phyloP scores from a whole-genome alignment of 106 monocot species.

The Amphibolis antarctica region DNA sequence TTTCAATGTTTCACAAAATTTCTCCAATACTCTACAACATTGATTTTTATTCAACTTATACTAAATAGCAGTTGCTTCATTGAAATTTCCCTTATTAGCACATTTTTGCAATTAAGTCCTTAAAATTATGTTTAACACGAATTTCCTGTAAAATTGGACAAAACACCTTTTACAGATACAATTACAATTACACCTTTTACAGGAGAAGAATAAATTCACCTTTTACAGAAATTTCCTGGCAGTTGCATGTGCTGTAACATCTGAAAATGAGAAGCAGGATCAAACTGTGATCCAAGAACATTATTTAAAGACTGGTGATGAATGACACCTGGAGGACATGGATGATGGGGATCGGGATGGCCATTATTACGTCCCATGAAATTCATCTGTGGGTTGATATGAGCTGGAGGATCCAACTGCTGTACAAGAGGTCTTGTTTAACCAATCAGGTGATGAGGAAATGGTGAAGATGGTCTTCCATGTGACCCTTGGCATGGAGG shows the following conservation, averaged over 20 bases:
- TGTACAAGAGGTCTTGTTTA: slow-evolving; percentile 18
- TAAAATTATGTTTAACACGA: no score
- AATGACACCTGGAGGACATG: slow-evolving; percentile 24
- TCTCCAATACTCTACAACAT: no score
- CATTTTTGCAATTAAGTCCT: no score
- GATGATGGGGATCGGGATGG: slow-evolving; percentile 27
- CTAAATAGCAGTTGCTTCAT: no score
- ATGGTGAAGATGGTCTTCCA: slow-evolving; percentile 17
- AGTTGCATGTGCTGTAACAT: slow-evolving; percentile 40
- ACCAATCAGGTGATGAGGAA: slow-evolving; percentile 27
- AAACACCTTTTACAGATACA: no score
- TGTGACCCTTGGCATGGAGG: slow-evolving; percentile 23
- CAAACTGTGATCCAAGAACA: slow-evolving; percentile 25
- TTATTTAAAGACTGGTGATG: slow-evolving; percentile 23
- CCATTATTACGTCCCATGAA: slow-evolving; percentile 28
- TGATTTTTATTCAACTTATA: no score
- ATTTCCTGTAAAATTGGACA: no score
- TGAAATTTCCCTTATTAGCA: no score
- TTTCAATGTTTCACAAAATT: no score
- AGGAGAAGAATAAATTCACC: no score
- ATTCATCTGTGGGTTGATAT: slow-evolving; percentile 36
- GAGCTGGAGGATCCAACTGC: slow-evolving; percentile 25
- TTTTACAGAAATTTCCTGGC: slow-evolving; percentile 35
- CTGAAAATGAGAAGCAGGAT: slow-evolving; percentile 29
- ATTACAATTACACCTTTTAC: no score